Evolutionary conservation across 1,284 basidiomycete genomes (phyloP).

Genomic region (Sanguinoderma infundibulare): DNA sequence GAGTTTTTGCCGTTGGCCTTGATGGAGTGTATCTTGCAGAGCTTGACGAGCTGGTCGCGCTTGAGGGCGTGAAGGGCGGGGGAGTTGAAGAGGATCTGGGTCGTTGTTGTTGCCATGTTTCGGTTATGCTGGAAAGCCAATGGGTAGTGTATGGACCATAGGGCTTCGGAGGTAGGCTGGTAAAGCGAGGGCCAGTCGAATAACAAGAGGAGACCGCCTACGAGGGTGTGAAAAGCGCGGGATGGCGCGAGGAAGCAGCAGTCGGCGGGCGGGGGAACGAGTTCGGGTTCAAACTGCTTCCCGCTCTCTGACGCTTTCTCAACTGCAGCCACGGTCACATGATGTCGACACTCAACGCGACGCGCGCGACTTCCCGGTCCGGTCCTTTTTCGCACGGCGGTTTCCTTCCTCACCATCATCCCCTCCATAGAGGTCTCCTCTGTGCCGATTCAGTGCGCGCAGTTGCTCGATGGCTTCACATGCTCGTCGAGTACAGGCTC

Average conservation of each 20-base stretch:
- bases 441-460: no score
- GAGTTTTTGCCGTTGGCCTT: slow-evolving; percentile 79
- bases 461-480: no score
- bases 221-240: not conserved
- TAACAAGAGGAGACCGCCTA: no score
- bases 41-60: slow-evolving; percentile 77
- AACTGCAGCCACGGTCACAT: slow-evolving; percentile 12
- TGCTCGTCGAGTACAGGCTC: slow-evolving; percentile 37
- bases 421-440: no score
- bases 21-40: slow-evolving; percentile 79
- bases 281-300: slow-evolving; percentile 12
- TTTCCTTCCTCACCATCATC: not conserved
- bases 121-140: not conserved
- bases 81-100: slow-evolving; percentile 79
- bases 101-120: slow-evolving; percentile 61
- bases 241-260: not conserved
- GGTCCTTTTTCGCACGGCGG: no score
- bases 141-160: not conserved
- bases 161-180: not conserved
- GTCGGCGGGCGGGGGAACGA: not conserved
- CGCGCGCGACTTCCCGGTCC: not conserved
- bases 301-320: no score
- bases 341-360: not conserved
- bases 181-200: not conserved
- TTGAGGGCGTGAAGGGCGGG: slow-evolving; percentile 79